Base-by-base conservation (phyloP, 139 green algal species). In the Tetradesmus obliquus region DNA sequence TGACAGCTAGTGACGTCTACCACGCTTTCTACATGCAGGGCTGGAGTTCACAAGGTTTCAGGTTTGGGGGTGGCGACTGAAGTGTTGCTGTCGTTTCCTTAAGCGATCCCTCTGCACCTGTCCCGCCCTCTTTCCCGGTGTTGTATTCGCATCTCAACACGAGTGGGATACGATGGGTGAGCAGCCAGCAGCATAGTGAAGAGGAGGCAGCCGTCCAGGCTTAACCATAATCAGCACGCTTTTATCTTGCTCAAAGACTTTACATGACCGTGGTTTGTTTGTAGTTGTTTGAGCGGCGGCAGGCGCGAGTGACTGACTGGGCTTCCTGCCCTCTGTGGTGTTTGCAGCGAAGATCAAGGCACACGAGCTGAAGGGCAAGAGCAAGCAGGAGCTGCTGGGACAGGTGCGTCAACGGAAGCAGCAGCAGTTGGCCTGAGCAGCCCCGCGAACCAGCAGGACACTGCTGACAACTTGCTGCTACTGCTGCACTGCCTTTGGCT, bases 301-400 rank as follows among this genome's bases (percentile, higher is more conserved):
- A 55, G 24, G 83, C 58, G 76, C 83, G 5, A 24, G 83, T 45
- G n/a, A 88, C n/a, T 51, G 55, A 66, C 58, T 76, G 55, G 57
- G 5, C 57, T n/a, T 55, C 13, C 45, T 86, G 54, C 54, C n/a
- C 32, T 15, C 81, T 74, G 13, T 32, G 10, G 79, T 66, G 24
- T 19, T 79, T 83, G 82, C 97, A 99, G 98, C 95, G 79, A 98
- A 97, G 93, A 93, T 99, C 92, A 99, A 98, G 96, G 97, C 97
- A 69, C 96, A 99, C 91, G 98, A 99, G 95, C 94, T 99, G 90
- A 95, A 98, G n/a, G 55, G 58, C 87, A 99, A 99, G 97, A 96
- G 92, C 97, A 99, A 99, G 95, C 92, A 90, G 60, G 98, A 99
- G 79, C 96, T 99, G 84, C 91, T 97, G 55, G 88, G 45, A 54